phyloP scores from a whole-genome alignment of 805 yeast genomes.

The Barnettozyma siamensis region DNA sequence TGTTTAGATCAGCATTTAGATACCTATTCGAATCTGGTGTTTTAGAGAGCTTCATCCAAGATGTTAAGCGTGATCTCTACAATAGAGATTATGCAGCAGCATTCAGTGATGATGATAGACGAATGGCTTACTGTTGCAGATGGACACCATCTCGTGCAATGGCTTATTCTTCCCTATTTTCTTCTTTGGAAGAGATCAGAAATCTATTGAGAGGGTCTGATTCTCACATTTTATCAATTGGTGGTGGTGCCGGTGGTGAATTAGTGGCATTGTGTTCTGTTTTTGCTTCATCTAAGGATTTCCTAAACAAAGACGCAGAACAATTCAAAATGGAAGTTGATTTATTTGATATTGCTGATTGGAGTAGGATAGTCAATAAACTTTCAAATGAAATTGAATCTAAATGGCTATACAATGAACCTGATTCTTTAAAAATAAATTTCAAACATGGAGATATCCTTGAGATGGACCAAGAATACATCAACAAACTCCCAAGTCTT shows the following conservation, averaged over 20 bases:
- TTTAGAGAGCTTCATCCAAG: constrained; percentile 45
- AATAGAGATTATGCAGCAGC: constrained; percentile 69
- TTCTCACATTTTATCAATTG: constrained; percentile 53
- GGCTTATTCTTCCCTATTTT: constrained; percentile 64
- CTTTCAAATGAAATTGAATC: constrained; percentile 38
- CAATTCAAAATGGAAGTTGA: constrained; percentile 35
- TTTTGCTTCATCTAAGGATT: constrained; percentile 31
- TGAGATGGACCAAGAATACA: constrained; percentile 19
- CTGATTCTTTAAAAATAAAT: constrained; percentile 27
- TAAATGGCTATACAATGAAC: constrained; percentile 48
- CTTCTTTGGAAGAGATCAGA: constrained; percentile 39
- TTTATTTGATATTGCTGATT: constrained; percentile 74
- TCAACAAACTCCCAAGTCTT: constrained; percentile 23
- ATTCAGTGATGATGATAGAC: constrained; percentile 53
- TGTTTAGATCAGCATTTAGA: constrained; percentile 20
- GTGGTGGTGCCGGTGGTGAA: constrained; percentile 92
- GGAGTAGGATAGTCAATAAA: constrained; percentile 50
- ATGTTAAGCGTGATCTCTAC: constrained; percentile 62
- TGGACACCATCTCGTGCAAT: constrained; percentile 86
- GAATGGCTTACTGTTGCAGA: constrained; percentile 73
- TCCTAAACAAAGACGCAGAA: constrained; percentile 20
- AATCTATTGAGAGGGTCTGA: constrained; percentile 28
- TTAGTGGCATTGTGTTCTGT: constrained; percentile 56
- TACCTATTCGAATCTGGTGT: constrained; percentile 19
- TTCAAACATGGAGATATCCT: constrained; percentile 35